Evolutionary conservation across 2,329 filamentous ascomycete species (phyloP).

Genomic region (Plectosphaerella sp.): DNA sequence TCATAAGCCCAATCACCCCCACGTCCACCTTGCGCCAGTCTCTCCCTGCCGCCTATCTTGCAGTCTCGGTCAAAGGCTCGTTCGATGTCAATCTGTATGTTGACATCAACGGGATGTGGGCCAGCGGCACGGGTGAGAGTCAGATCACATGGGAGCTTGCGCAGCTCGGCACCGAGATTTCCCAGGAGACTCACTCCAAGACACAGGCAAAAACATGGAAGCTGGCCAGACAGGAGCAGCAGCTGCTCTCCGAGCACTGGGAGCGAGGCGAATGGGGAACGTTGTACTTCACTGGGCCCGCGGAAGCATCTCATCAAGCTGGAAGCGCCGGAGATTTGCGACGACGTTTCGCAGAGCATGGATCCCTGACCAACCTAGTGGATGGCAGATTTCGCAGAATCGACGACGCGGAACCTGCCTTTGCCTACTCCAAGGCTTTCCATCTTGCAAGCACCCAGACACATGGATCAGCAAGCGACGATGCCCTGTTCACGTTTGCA

Average conservation of each 20-base stretch:
- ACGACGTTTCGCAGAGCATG: conserved; percentile 63
- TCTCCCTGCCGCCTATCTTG: conserved; percentile 77
- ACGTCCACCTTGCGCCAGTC: conserved; percentile 76
- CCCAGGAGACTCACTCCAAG: conserved; percentile 18
- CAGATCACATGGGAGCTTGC: conserved; percentile 66
- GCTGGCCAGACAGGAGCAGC: conserved; percentile 54
- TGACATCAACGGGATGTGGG: conserved; percentile 74
- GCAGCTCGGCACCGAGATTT: conserved; percentile 27
- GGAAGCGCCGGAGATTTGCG: conserved; percentile 64
- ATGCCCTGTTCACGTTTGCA: conserved; percentile 69
- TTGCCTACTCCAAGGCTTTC: conserved; percentile 71
- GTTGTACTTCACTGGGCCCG: conserved; percentile 70
- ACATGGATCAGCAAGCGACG: conserved; percentile 31
- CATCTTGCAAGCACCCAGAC: conserved; percentile 30
- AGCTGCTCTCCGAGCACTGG: conserved; percentile 67
- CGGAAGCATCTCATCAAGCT: conserved; percentile 63
- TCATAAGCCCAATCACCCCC: conserved; percentile 75
- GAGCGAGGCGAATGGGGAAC: conserved; percentile 84
- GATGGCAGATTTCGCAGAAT: conserved; percentile 66
- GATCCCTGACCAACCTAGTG: conserved; percentile 60
- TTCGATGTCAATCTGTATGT: conserved; percentile 62
- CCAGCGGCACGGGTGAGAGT: conserved; percentile 68
- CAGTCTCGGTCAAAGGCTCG: conserved; percentile 62
- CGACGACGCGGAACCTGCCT: conserved; percentile 75
- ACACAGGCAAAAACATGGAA: conserved; percentile 62